Evolutionary conservation across 2,329 filamentous ascomycete species (phyloP).

Genomic region (Chaetomiaceae sp.): DNA sequence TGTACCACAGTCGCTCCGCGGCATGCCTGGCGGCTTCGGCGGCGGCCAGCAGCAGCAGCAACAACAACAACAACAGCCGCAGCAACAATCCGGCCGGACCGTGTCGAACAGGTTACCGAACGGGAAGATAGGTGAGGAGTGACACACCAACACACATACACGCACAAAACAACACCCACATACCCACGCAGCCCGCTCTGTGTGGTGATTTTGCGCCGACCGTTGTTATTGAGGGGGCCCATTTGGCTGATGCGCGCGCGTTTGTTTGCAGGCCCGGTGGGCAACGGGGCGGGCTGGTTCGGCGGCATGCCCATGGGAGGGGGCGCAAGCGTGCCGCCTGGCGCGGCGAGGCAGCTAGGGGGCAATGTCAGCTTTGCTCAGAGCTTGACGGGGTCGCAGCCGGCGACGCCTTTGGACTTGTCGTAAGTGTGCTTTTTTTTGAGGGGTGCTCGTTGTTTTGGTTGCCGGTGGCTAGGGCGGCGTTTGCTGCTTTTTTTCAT

Average conservation of each 20-base stretch:
- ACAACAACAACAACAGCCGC: slow-evolving; percentile 53
- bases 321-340: slow-evolving; percentile 32
- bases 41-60: slow-evolving; percentile 55
- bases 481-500: background rate
- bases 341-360: slow-evolving; percentile 47
- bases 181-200: too few species aligned
- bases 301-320: slow-evolving; percentile 54
- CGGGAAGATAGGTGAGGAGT: slow-evolving; percentile 57
- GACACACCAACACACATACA: too few species aligned
- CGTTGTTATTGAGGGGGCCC: too few species aligned
- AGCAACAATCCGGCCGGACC: slow-evolving; percentile 48
- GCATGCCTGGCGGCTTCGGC: slow-evolving; percentile 55
- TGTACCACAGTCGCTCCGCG: slow-evolving; percentile 56
- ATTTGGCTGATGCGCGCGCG: slow-evolving; percentile 13
- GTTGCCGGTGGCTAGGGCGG: background rate
- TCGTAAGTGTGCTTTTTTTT: slow-evolving; percentile 47
- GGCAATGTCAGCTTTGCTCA: slow-evolving; percentile 61
- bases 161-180: too few species aligned
- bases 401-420: slow-evolving; percentile 55
- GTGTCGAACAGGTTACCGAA: slow-evolving; percentile 57
- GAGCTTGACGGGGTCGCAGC: slow-evolving; percentile 57
- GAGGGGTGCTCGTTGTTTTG: slow-evolving; percentile 2
- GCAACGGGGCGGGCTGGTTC: slow-evolving; percentile 53
- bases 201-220: too few species aligned
- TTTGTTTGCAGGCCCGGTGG: slow-evolving; percentile 31